Base-by-base conservation (phyloP, 2,329 filamentous ascomycete species). In the Hypoxylon sp. region DNA sequence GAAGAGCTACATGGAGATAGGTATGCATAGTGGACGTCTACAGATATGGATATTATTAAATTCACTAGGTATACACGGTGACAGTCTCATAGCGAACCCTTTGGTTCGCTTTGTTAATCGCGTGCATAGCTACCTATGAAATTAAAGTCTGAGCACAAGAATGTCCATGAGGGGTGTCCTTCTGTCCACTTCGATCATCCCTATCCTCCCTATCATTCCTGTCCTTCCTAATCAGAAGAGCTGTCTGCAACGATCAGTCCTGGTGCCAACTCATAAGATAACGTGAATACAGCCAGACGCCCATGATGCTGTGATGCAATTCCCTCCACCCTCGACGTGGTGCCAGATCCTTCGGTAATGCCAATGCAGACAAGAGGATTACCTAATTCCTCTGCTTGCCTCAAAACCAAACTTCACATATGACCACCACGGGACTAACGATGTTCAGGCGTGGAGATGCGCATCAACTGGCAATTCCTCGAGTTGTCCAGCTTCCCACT, bases 401-500 rank as follows among this genome's bases (percentile, higher is more conserved):
- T 78, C 72, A 72, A 72, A 74, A 71, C 71, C 66, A 76, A 75
- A 78, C 57, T 66, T 69, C 38, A 65, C 68, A 32, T 26, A 26
- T 64, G 42, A 24, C 26, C 22, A 63, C 71, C 74, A 77, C 74
- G 73, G 73, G 75, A 75, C 72, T 72, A 75, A 71, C 74, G 71
- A 78, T 78, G 72, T 78, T 78, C 71, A 83, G 61, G 78, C 83
- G 78, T 87, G 85, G 73, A 83, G 78, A 67, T 81, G 82, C 68
- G 79, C 78, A 75, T 84, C 79, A 70, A 87, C 78, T 7, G 68
- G 68, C 30, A 82, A 72, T 24, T 74, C 74, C 66, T 78, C 76
- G 61, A 79, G 68, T 24, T 78, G 77, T 59, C 78, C 81, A 40
- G 83, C 81, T 75, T 88, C 85, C 85, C 87, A 93, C 76, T 93